Conservation (phyloP, 2,329 filamentous ascomycete genomes). For the Talaromyces sp. region DNA sequence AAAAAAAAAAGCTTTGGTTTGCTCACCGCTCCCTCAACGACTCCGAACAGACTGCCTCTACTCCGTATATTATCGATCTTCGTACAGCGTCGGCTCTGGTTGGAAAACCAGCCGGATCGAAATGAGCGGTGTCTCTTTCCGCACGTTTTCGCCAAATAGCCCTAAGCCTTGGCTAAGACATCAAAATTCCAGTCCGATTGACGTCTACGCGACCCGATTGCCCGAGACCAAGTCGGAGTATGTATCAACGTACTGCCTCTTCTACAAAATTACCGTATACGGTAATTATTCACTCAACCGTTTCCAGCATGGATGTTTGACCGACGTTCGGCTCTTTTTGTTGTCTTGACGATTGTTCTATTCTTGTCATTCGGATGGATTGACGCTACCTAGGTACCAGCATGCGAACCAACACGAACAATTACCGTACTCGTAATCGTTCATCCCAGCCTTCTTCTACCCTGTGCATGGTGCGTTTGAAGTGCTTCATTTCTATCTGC, state of each 20-base stretch:
- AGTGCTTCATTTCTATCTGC: not conserved
- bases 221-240: not conserved
- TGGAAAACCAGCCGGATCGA: not conserved
- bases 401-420: not conserved
- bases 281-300: not conserved
- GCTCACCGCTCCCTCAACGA: not conserved
- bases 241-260: not conserved
- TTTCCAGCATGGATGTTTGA: not conserved
- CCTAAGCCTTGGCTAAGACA: conserved; percentile 10
- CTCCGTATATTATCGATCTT: not conserved
- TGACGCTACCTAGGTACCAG: not conserved
- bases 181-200: not conserved
- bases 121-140: conserved; percentile 2
- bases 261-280: conserved; percentile 1
- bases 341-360: not conserved
- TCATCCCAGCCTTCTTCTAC: not conserved
- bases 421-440: not conserved
- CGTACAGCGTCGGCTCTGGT: not conserved
- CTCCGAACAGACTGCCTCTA: not conserved
- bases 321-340: conserved; percentile 1
- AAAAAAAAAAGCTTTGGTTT: not conserved
- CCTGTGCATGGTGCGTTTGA: not conserved
- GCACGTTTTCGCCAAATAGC: not conserved
- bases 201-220: not conserved
- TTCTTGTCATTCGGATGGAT: not conserved